phyloP scores from a whole-genome alignment of 176 grass and related monocot genomes.

The Bolboschoenus planiculmis region DNA sequence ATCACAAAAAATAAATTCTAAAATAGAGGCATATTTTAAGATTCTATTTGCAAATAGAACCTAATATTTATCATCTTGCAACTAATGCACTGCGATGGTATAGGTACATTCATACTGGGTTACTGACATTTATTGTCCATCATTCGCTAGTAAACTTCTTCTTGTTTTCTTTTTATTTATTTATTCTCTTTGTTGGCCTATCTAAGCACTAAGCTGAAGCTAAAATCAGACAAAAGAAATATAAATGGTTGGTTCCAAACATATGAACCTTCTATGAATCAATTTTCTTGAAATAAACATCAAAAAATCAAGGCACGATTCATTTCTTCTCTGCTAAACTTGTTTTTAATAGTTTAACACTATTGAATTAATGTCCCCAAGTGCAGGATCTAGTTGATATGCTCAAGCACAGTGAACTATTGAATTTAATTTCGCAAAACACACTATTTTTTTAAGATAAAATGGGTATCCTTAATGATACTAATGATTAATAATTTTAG shows the following conservation, averaged over 20 bases:
- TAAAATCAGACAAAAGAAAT: background rate
- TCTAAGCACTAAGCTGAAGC: background rate
- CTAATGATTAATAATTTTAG: background rate
- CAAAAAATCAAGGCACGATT: background rate
- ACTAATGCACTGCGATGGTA: background rate
- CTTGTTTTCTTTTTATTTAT: background rate
- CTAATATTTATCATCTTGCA: background rate
- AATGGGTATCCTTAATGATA: background rate
- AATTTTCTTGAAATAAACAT: background rate
- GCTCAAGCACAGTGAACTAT: background rate
- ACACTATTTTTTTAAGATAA: background rate
- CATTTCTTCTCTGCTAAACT: background rate
- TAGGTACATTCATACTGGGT: background rate
- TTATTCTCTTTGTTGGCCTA: background rate
- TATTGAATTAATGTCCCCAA: background rate
- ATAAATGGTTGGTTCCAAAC: background rate
- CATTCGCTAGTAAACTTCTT: background rate
- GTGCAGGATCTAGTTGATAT: background rate
- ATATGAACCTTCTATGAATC: background rate
- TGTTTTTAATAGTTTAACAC: background rate
- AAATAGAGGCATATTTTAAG: background rate
- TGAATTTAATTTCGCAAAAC: background rate
- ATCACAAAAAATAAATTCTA: constrained; percentile 10
- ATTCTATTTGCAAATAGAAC: background rate
- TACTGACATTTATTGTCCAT: background rate